Evolutionary conservation across 306 rosid genomes (phyloP).

Genomic region (Vachellia pachyceras): DNA sequence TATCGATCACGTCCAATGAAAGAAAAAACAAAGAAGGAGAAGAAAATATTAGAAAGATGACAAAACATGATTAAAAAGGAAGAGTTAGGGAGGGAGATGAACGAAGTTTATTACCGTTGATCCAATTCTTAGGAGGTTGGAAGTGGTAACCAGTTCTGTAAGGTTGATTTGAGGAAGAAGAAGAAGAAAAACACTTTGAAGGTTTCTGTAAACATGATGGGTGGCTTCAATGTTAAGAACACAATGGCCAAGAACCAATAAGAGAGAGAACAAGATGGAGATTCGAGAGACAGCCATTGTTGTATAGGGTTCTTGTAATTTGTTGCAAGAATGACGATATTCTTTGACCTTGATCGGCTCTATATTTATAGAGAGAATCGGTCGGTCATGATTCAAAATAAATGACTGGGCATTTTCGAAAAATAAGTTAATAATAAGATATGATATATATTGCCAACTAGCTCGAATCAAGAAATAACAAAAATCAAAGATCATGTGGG

Average conservation of each 20-base stretch:
- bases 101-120: constrained; percentile 61
- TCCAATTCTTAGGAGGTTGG: constrained; percentile 94
- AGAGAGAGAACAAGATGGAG: constrained; percentile 41
- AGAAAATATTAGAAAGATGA: constrained; percentile 52
- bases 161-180: constrained; percentile 52
- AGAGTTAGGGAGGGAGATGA: not conserved
- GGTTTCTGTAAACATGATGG: constrained; percentile 51
- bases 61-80: not conserved
- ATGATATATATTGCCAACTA: not conserved
- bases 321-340: constrained; percentile 32
- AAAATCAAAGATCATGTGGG: constrained; percentile 29
- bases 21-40: not conserved
- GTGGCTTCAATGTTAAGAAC: constrained; percentile 59
- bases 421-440: not conserved
- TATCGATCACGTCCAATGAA: constrained; percentile 31
- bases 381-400: not conserved
- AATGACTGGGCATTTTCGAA: not conserved
- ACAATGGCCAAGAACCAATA: constrained; percentile 27
- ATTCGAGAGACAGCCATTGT: constrained; percentile 42
- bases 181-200: constrained; percentile 38
- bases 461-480: not conserved
- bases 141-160: constrained; percentile 89
- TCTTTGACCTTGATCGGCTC: not conserved
- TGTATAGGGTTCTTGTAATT: not conserved
- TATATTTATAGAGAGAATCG: constrained; percentile 37